Evolutionary conservation across 2,329 filamentous ascomycete species (phyloP), one percentile per base, ranked within the genome.

Genomic region (Cytospora piceae): DNA sequence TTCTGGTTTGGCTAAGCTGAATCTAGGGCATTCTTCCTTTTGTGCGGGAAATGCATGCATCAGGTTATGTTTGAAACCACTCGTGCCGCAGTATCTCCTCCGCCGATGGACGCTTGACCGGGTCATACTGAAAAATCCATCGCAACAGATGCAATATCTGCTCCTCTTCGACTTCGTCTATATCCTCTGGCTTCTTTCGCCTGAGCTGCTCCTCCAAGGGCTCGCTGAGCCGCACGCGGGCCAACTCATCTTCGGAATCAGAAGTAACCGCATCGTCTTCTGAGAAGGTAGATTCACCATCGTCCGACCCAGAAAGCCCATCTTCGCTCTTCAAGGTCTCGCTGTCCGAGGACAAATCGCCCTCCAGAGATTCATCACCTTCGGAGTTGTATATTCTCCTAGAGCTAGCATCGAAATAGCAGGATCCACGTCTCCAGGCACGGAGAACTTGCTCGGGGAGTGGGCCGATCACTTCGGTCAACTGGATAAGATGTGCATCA

Each of bases 401-500:
- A 14, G 9, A 46, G 6, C 11, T 32, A 8, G 24, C 24, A 7
- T 58, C 60, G 37, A 69, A 71, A 55, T 69, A 68, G 9, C 55
- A 63, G 32, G 51, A 29, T 15, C 54, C 54, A 32, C 57, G 60
- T 22, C 63, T 55, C 70, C 69, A 71, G 24, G 65, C 68, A 11
- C 14, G n/a, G 24, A 65, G 56, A 15, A 70, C 27, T 8, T 59
- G 29, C 29, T 67, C 64, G 6, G 70, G 68, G 24, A 70, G 58
- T 17, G 67, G 67, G 11, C 60, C 63, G 39, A 72, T 29, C 57
- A 68, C 65, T 17, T 69, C 61, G 12, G 64, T 61, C 9, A 71
- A 52, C 15, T 68, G 70, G 14, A 71, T 66, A 51, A 71, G 32
- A 31, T 66, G 29, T n/a, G 61, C 58, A 17, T 70, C 70, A 15